Conservation (phyloP, 1,284 basidiomycete species). For the Exobasidium rhododendri region DNA sequence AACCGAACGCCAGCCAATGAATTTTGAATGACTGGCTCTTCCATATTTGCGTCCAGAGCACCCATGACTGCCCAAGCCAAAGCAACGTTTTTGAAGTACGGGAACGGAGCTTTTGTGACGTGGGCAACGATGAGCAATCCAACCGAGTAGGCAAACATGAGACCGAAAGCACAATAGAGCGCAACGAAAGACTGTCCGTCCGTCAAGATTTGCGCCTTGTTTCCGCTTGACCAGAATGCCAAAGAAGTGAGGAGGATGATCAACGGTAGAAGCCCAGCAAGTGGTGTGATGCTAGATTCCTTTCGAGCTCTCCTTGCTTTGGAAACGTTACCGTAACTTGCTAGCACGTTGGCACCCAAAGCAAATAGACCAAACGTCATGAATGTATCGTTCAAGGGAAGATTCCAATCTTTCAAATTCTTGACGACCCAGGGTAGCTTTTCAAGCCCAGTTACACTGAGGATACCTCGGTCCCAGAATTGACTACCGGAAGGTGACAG, state of each 20-base stretch:
- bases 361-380: conserved; percentile 76
- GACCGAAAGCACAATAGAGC: conserved; percentile 83
- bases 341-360: conserved; percentile 75
- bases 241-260: conserved; percentile 68
- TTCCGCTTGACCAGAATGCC: conserved; percentile 69
- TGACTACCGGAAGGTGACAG: conserved; percentile 56
- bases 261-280: conserved; percentile 77
- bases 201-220: conserved; percentile 30
- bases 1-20: conserved; percentile 63
- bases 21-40: conserved; percentile 67
- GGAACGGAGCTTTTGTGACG: conserved; percentile 79
- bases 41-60: conserved; percentile 65
- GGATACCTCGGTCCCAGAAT: conserved; percentile 77
- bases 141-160: conserved; percentile 72
- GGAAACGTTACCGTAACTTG: conserved; percentile 56
- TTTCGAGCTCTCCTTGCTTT: conserved; percentile 24
- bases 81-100: conserved; percentile 73
- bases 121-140: conserved; percentile 90
- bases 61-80: conserved; percentile 78
- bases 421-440: conserved; percentile 52
- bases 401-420: conserved; percentile 55
- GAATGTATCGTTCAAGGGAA: conserved; percentile 80
- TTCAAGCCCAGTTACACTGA: conserved; percentile 63
- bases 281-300: conserved; percentile 60
- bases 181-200: conserved; percentile 66